These are phyloP conservation scores for Malania oleifera DNA, from an alignment of 164 flowering plant species.

Conservation along the genomic window DNA sequence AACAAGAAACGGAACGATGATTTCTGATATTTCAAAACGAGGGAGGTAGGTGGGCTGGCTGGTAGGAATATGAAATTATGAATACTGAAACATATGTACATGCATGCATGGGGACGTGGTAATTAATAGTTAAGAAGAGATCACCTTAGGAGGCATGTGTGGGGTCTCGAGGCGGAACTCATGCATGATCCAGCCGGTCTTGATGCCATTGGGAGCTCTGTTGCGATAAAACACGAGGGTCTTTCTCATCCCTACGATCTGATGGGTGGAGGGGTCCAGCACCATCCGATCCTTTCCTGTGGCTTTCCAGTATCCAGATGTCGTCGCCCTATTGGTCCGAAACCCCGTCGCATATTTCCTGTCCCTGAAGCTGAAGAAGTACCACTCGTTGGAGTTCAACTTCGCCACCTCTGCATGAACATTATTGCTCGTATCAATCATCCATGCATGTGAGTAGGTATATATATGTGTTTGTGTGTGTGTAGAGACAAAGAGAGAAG, in stretches of 20 bases:
- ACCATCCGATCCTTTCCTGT: slow-evolving; percentile 78
- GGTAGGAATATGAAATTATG: too few relatives aligned
- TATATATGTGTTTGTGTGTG: too few relatives aligned
- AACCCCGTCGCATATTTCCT: slow-evolving; percentile 76
- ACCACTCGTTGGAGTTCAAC: slow-evolving; percentile 81
- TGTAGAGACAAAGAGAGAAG: too few relatives aligned
- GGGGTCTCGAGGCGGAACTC: slow-evolving; percentile 78
- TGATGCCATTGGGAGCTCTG: slow-evolving; percentile 80
- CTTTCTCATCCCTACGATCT: slow-evolving; percentile 73
- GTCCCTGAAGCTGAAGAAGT: slow-evolving; percentile 87
- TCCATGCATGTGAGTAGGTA: neutral
- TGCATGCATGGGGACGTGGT: too few relatives aligned
- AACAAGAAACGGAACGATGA: too few relatives aligned
- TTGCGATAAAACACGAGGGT: slow-evolving; percentile 71
- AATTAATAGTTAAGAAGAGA: too few relatives aligned
- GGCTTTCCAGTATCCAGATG: slow-evolving; percentile 85
- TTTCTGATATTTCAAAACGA: too few relatives aligned
- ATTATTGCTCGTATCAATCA: too few relatives aligned
- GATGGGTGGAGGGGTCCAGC: slow-evolving; percentile 37
- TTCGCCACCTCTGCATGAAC: slow-evolving; percentile 73
- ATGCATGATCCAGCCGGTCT: slow-evolving; percentile 89
- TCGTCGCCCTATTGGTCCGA: slow-evolving; percentile 71
- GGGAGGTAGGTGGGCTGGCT: too few relatives aligned
- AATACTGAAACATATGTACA: too few relatives aligned
- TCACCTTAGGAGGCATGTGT: slow-evolving; percentile 64